phyloP scores from a whole-genome alignment of 2,329 filamentous ascomycete species.

The Colletotrichum australisinense region DNA sequence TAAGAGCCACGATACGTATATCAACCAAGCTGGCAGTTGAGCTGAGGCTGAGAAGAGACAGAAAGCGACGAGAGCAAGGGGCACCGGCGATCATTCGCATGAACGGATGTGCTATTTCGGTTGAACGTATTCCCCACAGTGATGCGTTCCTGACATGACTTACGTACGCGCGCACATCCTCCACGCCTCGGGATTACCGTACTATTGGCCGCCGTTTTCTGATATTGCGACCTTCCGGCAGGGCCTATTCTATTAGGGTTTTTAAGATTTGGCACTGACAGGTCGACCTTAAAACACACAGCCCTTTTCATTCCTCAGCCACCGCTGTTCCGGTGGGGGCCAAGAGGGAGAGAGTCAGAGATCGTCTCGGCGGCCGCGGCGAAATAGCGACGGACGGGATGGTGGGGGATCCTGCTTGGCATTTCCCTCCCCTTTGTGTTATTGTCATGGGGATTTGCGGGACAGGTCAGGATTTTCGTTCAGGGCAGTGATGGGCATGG shows the following conservation, averaged over 20 bases:
- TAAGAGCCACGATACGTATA: not conserved
- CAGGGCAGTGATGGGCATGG: not conserved
- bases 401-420: not conserved
- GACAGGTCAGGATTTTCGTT: not conserved
- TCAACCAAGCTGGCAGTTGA: not conserved
- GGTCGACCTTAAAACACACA: slow-evolving; percentile 8
- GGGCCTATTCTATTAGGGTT: not conserved
- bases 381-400: not conserved
- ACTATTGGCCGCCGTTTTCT: not conserved
- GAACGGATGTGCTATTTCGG: not conserved
- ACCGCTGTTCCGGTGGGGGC: not conserved
- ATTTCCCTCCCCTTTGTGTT: not conserved
- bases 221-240: not conserved
- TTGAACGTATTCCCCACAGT: not conserved
- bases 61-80: not conserved
- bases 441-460: not conserved
- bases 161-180: not conserved
- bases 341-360: not conserved
- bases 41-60: not conserved
- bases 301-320: not conserved
- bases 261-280: slow-evolving; percentile 11
- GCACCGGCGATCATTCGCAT: not conserved
- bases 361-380: not conserved
- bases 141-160: not conserved
- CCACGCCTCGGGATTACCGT: not conserved